Base-by-base conservation (phyloP, 495 filamentous ascomycete genomes). In the Aspergillus conjunctus region DNA sequence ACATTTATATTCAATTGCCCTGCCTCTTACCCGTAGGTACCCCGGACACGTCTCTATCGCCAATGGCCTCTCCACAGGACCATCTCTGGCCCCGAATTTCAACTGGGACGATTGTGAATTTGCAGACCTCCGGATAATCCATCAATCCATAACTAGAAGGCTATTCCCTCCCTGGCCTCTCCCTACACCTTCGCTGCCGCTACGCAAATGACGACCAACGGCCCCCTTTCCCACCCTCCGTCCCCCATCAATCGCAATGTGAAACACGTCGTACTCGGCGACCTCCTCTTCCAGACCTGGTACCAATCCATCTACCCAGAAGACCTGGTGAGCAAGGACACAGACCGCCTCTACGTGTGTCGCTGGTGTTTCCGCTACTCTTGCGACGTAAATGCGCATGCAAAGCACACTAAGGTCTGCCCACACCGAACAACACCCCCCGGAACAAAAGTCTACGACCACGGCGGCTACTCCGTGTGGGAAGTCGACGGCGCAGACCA, bases 341-440 rank as follows among this genome's bases (percentile, higher is more conserved):
- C 82, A 50, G 73, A 82, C 37, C 76, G 85, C 51, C 79, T 98
- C 10, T 96, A 92, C 62, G 88, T 97, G 41, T 98, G 94, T 69
- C 90, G 88, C 44, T 89, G 85, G 81, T 98, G 94, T 76, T 97
- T 98, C 79, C 91, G 89, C 66, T 98, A 98, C 71, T 86, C 87
- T 4, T 88, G 85, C 59, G 90, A 94, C 66, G 74, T 88, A 37
- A 77, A 84, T 62, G 73, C 83, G 32, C 87, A 80, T 64, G 66
- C 84, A 49, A 75, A 72, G 20, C 87, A 90, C 72, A 76, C 70
- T 58, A 73, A 66, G 32, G 56, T 67, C 10, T 79, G 77, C 58
- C 67, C 68, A 44, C 64, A 74, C 59, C 73, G 71, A 21, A 71
- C 55, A 51, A 71, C 61, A 14, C 79, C 79, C 22, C 78, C 79